These are phyloP conservation scores for Cyclotella baltica DNA, from an alignment of 108 stramenopile genomes.

Conservation along the genomic window DNA sequence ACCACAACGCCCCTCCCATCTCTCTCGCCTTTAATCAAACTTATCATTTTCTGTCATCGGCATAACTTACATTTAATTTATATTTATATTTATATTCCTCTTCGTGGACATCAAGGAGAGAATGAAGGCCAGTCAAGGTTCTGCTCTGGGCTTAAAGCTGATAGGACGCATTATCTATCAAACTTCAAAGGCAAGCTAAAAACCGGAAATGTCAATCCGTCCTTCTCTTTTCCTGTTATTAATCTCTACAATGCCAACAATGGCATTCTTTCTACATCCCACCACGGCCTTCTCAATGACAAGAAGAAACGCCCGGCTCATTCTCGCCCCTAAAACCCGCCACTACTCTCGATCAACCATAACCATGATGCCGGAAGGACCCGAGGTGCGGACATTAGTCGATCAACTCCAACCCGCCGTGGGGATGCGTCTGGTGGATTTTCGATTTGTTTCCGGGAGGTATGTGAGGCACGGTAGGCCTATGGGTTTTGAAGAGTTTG, in stretches of 20 bases:
- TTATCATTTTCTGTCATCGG: no score
- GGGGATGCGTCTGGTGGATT: slow-evolving; percentile 65
- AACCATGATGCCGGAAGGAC: slow-evolving; percentile 92
- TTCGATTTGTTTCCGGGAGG: slow-evolving; percentile 79
- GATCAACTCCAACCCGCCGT: slow-evolving; percentile 80
- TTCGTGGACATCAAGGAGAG: no score
- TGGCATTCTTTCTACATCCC: not conserved
- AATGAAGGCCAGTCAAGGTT: no score
- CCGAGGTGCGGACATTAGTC: slow-evolving; percentile 82
- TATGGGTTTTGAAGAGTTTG: slow-evolving; percentile 75
- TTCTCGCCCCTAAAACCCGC: not conserved
- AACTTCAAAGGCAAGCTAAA: no score
- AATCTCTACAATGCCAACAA: not conserved
- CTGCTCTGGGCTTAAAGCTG: no score
- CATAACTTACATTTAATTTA: no score
- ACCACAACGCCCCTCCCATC: no score
- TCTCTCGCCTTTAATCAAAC: no score
- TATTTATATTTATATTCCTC: no score
- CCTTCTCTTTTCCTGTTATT: not conserved
- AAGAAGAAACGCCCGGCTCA: slow-evolving; percentile 1
- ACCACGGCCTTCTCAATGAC: not conserved
- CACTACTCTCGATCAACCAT: slow-evolving; percentile 6
- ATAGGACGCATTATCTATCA: no score
- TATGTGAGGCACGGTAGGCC: slow-evolving; percentile 77
- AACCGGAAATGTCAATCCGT: no score